Evolutionary conservation across 345 rosid genomes (phyloP), one percentile per base, ranked within the genome.

Genomic region (Ricinus communis): DNA sequence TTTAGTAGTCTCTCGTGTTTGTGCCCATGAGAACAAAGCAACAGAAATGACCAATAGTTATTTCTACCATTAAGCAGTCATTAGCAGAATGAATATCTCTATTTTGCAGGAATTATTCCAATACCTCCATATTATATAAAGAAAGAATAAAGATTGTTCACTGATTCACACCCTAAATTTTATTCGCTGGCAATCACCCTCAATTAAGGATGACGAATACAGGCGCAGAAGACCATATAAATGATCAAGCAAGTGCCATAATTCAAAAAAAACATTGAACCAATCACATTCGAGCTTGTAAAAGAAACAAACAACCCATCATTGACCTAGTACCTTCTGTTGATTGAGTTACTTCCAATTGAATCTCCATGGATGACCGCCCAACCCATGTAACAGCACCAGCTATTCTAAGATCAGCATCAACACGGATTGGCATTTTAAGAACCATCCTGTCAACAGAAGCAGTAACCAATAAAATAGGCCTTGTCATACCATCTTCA

Each of bases 301-400:
- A 61, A 61, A 24, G 13, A 28, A 66, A 8, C 8, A 56, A 46
- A 56, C 31, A 19, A 27, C 7, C 12, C 18, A 36, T 5, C 10
- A 45, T 40, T 15, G 56, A 27, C 21, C 40, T 5, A 62, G 69
- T 79, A 91, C 97, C 93, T 85, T 75, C 74, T 13, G 73, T 66
- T 54, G 81, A 54, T 56, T 93, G 97, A 76, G 76, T 75, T 36
- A 93, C 96, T 82, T 89, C 89, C 76, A 93, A 62, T 18, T 89
- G 91, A 83, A 93, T 91, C 85, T 91, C 93, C 93, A 93, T 85
- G 24, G 96, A 89, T 0, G 97, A 91, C 56, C 93, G 80, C 30
- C 98, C 98, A 38, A 93, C 94, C 97, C 96, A 91, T 0, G 89
- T 89, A 71, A 93, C 97, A 61, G 93, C 91, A 16, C 93, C 96